Evolutionary conservation across 306 rosid genomes (phyloP).

Genomic region (Prunus mira): DNA sequence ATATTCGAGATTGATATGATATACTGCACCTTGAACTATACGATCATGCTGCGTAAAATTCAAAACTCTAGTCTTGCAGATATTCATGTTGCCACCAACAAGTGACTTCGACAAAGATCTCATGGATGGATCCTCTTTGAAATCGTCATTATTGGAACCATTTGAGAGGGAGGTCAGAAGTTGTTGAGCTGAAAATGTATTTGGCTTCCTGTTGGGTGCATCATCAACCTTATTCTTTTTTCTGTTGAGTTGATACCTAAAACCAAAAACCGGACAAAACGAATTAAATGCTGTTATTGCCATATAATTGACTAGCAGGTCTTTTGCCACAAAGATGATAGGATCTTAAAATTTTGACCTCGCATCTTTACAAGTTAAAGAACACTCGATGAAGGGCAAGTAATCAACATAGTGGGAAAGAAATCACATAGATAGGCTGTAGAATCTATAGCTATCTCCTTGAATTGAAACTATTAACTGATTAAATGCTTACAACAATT

Average conservation of each 20-base stretch:
- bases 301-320: neutral
- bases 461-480: neutral
- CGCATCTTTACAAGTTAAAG: neutral
- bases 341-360: neutral
- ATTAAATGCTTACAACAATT: constrained; percentile 7
- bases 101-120: constrained; percentile 73
- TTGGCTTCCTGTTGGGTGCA: constrained; percentile 44
- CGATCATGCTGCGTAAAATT: constrained; percentile 53
- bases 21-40: constrained; percentile 64
- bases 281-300: neutral
- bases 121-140: constrained; percentile 51
- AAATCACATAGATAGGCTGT: neutral
- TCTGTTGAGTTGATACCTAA: constrained; percentile 73
- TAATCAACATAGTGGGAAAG: neutral
- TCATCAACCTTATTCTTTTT: constrained; percentile 65
- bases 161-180: constrained; percentile 42
- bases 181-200: constrained; percentile 31
- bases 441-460: neutral
- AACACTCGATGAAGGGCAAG: neutral
- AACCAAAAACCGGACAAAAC: constrained; percentile 10
- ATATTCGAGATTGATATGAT: constrained; percentile 4
- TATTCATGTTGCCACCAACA: constrained; percentile 76
- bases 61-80: constrained; percentile 63
- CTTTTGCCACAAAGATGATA: neutral
- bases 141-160: constrained; percentile 48